Base-by-base conservation (phyloP, 2,329 filamentous ascomycete genomes). In the Ilyonectria robusta region DNA sequence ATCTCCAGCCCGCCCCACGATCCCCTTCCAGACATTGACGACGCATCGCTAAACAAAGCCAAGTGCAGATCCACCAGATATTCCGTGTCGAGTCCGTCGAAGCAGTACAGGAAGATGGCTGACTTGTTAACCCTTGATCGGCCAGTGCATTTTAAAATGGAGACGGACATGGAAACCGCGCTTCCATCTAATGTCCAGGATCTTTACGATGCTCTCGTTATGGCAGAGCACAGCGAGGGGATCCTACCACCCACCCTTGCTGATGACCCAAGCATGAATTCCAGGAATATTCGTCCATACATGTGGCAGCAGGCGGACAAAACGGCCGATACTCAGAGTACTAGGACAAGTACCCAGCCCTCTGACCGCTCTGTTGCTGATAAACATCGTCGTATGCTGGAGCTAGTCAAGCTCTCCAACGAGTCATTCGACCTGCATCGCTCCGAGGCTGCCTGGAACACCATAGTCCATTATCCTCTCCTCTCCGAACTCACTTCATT, bases 371-470 rank as follows among this genome's bases (percentile, higher is more conserved):
- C 53, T 50, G 21, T 57, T 19, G 31, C 21, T 33, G 60, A 63
- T 40, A 57, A 50, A 31, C 44, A 63, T 29, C 5, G 15, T 40
- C 60, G 50, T 46, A 17, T 64, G n/a, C 26, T 51, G 6, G 47
- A 47, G 4, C 54, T 64, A n/a, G 17, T 59, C 23, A 29, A 37
- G 33, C 29, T 23, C 61, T 64, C 61, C 23, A 64, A 50, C 7
- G 55, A 54, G 21, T 67, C 56, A 17, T 51, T 51, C 19, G 33
- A 64, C 15, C 13, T 37, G 6, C 56, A 29, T 31, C 61, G 65
- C 29, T 65, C 56, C 13, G 61, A 67, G 44, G 56, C 61, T 11
- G 62, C 50, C 11, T 68, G 65, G 61, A 65, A 68, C 50, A 51
- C 29, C 19, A 29, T 47, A 7, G 65, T 68, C 15, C 65, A 68